These are phyloP conservation scores for Cryphonectria radicalis DNA, from an alignment of 2,329 filamentous ascomycete species.

Conservation along the genomic window DNA sequence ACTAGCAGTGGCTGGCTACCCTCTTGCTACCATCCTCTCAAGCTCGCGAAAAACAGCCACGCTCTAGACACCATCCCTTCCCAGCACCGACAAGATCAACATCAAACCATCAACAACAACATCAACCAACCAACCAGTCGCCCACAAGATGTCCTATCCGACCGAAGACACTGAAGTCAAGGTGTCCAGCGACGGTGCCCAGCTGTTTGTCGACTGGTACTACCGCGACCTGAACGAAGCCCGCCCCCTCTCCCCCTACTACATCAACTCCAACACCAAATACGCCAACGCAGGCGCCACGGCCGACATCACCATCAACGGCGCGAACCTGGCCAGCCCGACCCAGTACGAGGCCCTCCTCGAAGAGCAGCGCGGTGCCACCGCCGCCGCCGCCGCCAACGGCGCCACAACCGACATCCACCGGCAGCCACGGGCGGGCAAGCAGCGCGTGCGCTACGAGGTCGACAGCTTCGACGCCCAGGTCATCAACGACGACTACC, in stretches of 20 bases:
- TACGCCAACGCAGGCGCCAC: conserved; percentile 55
- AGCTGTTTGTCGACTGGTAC: conserved; percentile 73
- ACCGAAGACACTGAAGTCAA: conserved; percentile 49
- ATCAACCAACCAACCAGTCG: neutral
- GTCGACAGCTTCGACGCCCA: conserved; percentile 78
- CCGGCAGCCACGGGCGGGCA: neutral
- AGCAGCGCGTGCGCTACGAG: conserved; percentile 64
- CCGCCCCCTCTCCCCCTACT: conserved; percentile 67
- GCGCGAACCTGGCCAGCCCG: conserved; percentile 65
- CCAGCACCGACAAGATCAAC: neutral
- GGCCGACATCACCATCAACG: conserved; percentile 80
- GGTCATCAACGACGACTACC: conserved; percentile 72
- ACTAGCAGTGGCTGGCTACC: neutral
- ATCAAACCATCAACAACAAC: neutral
- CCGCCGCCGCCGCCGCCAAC: conserved; percentile 19
- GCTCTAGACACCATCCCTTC: neutral
- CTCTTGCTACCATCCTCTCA: neutral
- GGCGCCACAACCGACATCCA: conserved; percentile 16
- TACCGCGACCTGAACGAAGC: conserved; percentile 73
- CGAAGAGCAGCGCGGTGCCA: conserved; percentile 58
- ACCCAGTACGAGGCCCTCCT: conserved; percentile 71
- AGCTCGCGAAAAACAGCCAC: neutral
- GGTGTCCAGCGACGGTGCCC: conserved; percentile 60
- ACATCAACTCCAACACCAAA: conserved; percentile 62
- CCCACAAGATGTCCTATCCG: conserved; percentile 22